Percentiles rank a stretch among this genome's conserved stretches.
phyloP scores from a whole-genome alignment of 768 basidiomycete genomes.

The Lanmaoa pseudosensibilis region DNA sequence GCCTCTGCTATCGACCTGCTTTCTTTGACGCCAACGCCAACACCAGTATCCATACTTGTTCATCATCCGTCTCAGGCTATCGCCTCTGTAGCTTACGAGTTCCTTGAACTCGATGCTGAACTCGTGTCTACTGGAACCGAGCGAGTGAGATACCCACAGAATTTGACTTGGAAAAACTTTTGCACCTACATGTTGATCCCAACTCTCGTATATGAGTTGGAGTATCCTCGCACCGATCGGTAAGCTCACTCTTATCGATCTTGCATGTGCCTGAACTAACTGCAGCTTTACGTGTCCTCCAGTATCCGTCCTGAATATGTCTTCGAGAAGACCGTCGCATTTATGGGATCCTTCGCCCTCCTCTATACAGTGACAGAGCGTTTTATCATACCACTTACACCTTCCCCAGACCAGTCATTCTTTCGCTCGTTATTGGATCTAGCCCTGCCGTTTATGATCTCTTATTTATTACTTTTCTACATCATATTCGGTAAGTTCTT shows the following conservation, averaged over 20 bases:
- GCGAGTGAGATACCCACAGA: slow-evolving; percentile 77
- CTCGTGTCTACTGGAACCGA: slow-evolving; percentile 69
- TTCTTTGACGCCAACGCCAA: slow-evolving; percentile 13
- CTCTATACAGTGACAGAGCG: slow-evolving; percentile 91
- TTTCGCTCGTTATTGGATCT: slow-evolving; percentile 78
- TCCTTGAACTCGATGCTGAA: slow-evolving; percentile 74
- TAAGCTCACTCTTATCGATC: slow-evolving; percentile 34
- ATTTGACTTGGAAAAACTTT: slow-evolving; percentile 81
- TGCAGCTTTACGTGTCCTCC: neutral
- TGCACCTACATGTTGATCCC: slow-evolving; percentile 85
- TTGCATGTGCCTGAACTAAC: slow-evolving; percentile 1
- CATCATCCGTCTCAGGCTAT: slow-evolving; percentile 69
- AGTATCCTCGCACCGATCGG: slow-evolving; percentile 90
- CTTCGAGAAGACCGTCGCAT: slow-evolving; percentile 69
- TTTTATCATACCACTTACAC: slow-evolving; percentile 85
- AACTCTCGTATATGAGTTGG: slow-evolving; percentile 92
- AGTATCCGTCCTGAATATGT: slow-evolving; percentile 51
- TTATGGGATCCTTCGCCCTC: slow-evolving; percentile 95
- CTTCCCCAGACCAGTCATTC: slow-evolving; percentile 68
- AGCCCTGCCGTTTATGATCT: slow-evolving; percentile 90
- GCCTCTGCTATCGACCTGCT: slow-evolving; percentile 8
- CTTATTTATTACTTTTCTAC: slow-evolving; percentile 84
- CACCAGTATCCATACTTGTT: slow-evolving; percentile 47
- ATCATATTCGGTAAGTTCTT: slow-evolving; percentile 69
- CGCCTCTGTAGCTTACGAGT: slow-evolving; percentile 68